phyloP scores from a whole-genome alignment of 768 basidiomycete species.

The Lactarius sanguifluus region DNA sequence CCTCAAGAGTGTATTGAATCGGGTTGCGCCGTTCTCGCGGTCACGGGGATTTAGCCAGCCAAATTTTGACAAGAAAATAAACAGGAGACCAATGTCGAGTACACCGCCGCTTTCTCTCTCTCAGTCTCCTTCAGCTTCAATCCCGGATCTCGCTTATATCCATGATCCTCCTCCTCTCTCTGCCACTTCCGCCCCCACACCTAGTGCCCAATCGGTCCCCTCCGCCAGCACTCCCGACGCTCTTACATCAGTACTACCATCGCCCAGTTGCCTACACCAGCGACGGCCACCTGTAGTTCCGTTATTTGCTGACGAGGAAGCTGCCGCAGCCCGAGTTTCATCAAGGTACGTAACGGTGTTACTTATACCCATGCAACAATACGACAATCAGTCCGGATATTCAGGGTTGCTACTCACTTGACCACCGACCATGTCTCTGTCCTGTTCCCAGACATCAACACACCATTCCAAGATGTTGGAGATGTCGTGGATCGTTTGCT shows the following conservation, averaged over 20 bases:
- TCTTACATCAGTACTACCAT: background rate
- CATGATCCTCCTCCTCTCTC: constrained; percentile 6
- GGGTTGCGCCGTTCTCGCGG: constrained; percentile 32
- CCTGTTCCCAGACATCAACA: constrained; percentile 64
- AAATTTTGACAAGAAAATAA: constrained; percentile 35
- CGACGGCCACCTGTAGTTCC: constrained; percentile 20
- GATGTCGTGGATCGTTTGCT: constrained; percentile 73
- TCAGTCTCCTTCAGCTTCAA: constrained; percentile 19
- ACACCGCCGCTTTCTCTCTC: constrained; percentile 25
- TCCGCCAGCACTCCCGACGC: constrained; percentile 19
- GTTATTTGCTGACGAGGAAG: constrained; percentile 25
- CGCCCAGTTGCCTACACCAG: constrained; percentile 8
- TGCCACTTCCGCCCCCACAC: background rate
- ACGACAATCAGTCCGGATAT: background rate
- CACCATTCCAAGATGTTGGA: constrained; percentile 58
- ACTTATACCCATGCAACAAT: background rate
- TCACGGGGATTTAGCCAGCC: constrained; percentile 32
- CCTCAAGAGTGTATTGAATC: constrained; percentile 28
- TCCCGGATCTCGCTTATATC: background rate
- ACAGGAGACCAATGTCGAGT: constrained; percentile 29
- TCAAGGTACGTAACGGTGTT: constrained; percentile 17
- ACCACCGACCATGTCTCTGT: constrained; percentile 61
- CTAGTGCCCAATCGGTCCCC: background rate
- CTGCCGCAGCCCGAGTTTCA: constrained; percentile 21
- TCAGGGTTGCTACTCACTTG: constrained; percentile 55